Percentiles rank a stretch among this genome's conserved stretches.
Evolutionary conservation across 2,329 filamentous ascomycete species (phyloP).

Genomic region (Diplodia corticola): DNA sequence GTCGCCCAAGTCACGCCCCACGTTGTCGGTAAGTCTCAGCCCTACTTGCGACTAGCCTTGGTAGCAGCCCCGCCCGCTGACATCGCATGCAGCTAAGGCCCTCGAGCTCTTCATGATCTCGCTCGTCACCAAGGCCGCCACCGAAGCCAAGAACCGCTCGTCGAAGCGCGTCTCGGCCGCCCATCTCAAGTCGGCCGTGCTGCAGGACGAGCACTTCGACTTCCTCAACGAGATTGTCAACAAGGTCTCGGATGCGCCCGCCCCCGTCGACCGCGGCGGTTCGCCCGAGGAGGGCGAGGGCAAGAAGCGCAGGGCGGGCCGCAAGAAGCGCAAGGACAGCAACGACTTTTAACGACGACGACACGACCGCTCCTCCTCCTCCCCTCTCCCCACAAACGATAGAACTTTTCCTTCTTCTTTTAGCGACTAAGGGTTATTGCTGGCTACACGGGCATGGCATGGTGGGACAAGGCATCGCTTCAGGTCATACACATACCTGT

Average conservation of each 20-base stretch:
- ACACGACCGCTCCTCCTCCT: not conserved
- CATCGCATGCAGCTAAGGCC: conserved; percentile 67
- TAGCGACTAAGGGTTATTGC: not conserved
- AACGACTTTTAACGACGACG: conserved; percentile 35
- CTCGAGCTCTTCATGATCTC: conserved; percentile 98
- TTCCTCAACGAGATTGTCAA: conserved; percentile 88
- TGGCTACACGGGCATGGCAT: conserved; percentile 12
- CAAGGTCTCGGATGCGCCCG: conserved; percentile 70
- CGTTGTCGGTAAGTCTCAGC: conserved; percentile 66
- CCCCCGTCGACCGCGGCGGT: conserved; percentile 45
- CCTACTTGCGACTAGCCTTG: conserved; percentile 1
- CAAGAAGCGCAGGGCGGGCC: conserved; percentile 47
- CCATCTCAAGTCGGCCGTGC: conserved; percentile 89
- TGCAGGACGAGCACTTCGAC: conserved; percentile 88
- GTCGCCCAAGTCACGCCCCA: conserved; percentile 97
- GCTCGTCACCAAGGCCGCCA: conserved; percentile 83
- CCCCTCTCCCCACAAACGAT: not conserved
- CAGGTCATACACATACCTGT: conserved; percentile 4
- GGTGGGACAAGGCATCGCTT: conserved; percentile 2
- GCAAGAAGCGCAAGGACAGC: conserved; percentile 42
- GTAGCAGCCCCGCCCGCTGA: not conserved
- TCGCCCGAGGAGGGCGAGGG: conserved; percentile 47
- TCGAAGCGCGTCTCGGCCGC: conserved; percentile 87
- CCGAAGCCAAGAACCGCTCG: conserved; percentile 76
- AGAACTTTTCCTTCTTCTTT: conserved; percentile 1